Conservation (phyloP, 495 filamentous ascomycete species). For the Lentithecium fluviatile region DNA sequence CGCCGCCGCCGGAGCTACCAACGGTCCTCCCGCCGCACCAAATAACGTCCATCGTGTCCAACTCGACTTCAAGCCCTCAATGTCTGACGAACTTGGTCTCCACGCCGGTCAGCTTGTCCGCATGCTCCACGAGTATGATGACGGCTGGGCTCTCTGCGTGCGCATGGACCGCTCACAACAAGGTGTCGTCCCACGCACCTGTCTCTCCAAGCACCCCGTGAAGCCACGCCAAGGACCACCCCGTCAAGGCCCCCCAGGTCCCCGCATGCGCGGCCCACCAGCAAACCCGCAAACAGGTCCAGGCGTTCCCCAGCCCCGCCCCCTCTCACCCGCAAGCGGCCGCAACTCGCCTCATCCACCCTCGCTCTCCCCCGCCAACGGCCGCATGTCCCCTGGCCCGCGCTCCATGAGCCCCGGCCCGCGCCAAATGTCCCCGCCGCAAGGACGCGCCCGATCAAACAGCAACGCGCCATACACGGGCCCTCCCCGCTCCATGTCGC, state of each 20-base stretch:
- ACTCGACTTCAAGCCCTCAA: conserved; percentile 88
- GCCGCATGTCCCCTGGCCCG: conserved; percentile 47
- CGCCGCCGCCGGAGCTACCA: conserved; percentile 25
- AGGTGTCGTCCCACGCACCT: conserved; percentile 90
- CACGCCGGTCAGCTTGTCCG: conserved; percentile 77
- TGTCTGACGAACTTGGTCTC: conserved; percentile 87
- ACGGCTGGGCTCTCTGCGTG: conserved; percentile 95
- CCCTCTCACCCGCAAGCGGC: conserved; percentile 33
- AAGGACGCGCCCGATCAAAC: conserved; percentile 34
- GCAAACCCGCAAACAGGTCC: conserved; percentile 27
- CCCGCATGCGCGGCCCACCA: conserved; percentile 44
- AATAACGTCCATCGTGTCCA: conserved; percentile 75
- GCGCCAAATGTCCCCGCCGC: conserved; percentile 23
- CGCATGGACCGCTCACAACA: conserved; percentile 86
- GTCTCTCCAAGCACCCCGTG: conserved; percentile 86
- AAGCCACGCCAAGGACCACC: conserved; percentile 69
- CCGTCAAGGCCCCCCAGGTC: conserved; percentile 43
- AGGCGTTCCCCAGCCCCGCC: conserved; percentile 31
- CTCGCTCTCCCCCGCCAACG: conserved; percentile 48
- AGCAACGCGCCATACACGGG: conserved; percentile 37
- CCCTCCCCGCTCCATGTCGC: conserved; percentile 50
- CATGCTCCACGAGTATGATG: conserved; percentile 93
- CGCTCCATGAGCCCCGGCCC: conserved; percentile 34
- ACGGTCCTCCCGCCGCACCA: conserved; percentile 30
- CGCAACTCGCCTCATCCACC: conserved; percentile 40